phyloP scores from a whole-genome alignment of 495 filamentous ascomycete species.

The Aspergillus nidulans region DNA sequence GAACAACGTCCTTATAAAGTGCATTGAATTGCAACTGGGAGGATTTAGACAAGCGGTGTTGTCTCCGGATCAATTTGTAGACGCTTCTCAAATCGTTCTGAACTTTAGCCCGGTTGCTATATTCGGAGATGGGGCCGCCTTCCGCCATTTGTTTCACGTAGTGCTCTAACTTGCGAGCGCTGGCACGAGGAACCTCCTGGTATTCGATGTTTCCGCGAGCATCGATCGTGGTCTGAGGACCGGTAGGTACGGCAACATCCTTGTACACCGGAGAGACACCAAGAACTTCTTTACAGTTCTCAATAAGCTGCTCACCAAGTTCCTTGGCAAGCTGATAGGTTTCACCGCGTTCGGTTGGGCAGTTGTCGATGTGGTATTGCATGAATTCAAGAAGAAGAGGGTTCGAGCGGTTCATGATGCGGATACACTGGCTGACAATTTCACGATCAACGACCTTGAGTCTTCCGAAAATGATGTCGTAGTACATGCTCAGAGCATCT shows the following conservation, averaged over 20 bases:
- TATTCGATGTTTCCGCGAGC: constrained; percentile 85
- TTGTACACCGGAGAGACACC: constrained; percentile 82
- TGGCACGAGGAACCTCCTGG: constrained; percentile 79
- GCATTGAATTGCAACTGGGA: constrained; percentile 93
- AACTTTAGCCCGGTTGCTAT: constrained; percentile 96
- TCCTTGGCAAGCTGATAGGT: constrained; percentile 96
- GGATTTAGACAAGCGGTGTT: constrained; percentile 92
- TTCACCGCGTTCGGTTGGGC: constrained; percentile 92
- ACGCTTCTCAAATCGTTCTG: constrained; percentile 90
- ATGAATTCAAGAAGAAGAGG: constrained; percentile 95
- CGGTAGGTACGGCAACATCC: constrained; percentile 89
- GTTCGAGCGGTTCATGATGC: constrained; percentile 98
- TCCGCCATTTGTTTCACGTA: constrained; percentile 99
- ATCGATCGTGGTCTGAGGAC: constrained; percentile 84
- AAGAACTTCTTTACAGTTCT: constrained; percentile 94
- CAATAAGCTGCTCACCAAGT: constrained; percentile 90
- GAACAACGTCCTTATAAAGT: constrained; percentile 88
- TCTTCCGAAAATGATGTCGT: constrained; percentile 96
- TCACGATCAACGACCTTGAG: constrained; percentile 91
- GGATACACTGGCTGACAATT: constrained; percentile 97
- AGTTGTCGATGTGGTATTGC: constrained; percentile 99
- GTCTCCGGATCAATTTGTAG: constrained; percentile 95
- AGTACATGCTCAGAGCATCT: constrained; percentile 97
- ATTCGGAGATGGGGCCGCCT: constrained; percentile 95
- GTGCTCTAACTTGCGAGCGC: constrained; percentile 94